Conservation (phyloP, 2,329 filamentous ascomycete genomes). For the Aspergillus caelatus region DNA sequence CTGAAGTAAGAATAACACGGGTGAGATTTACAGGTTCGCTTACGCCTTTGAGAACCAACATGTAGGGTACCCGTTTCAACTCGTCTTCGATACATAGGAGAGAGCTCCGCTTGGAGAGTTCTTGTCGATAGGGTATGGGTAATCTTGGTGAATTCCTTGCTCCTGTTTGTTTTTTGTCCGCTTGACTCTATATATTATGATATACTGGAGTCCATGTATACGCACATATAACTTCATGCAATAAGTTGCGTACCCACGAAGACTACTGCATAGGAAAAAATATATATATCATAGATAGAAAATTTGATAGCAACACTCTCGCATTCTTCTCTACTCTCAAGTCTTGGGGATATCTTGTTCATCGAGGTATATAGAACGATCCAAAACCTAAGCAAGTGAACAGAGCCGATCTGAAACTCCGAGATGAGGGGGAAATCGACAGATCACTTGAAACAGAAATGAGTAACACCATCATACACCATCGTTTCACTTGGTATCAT, state of each 20-base stretch:
- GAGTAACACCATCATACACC: constrained; percentile 24
- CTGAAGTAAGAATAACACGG: too few relatives aligned
- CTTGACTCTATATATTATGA: too few relatives aligned
- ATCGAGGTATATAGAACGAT: constrained; percentile 24
- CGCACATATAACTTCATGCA: not conserved
- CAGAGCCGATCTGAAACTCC: constrained; percentile 18
- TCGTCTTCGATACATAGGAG: too few relatives aligned
- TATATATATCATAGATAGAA: not conserved
- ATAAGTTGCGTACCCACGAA: not conserved
- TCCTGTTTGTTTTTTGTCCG: too few relatives aligned
- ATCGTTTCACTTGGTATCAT: constrained; percentile 34
- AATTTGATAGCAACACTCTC: not conserved
- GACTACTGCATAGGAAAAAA: not conserved
- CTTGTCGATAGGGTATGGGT: too few relatives aligned
- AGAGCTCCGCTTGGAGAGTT: too few relatives aligned
- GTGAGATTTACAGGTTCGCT: too few relatives aligned
- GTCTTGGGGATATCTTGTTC: constrained; percentile 17
- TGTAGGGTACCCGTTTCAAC: too few relatives aligned
- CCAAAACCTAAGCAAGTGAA: constrained; percentile 13
- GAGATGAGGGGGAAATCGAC: constrained; percentile 10
- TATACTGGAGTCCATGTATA: too few relatives aligned
- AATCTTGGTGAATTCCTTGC: too few relatives aligned
- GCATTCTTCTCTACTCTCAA: constrained; percentile 1
- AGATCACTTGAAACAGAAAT: constrained; percentile 8
- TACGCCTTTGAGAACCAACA: too few relatives aligned